phyloP scores from a whole-genome alignment of 2,329 filamentous ascomycete species.

The Ascochyta viciae-villosae region DNA sequence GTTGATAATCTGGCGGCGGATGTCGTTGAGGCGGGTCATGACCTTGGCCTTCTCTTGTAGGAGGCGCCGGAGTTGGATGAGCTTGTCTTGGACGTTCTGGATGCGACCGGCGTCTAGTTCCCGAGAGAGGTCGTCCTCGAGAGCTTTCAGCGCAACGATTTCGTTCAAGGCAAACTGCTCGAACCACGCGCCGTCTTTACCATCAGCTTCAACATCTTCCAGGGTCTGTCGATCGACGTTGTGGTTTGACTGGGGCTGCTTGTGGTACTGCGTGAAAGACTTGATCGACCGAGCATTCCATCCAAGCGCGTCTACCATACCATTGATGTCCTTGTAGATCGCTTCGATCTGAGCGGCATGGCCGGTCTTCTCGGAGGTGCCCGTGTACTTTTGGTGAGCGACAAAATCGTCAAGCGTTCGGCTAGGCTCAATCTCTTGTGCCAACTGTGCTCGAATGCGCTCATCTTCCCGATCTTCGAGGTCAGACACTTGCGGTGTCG shows the following conservation, averaged over 20 bases:
- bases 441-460: conserved; percentile 68
- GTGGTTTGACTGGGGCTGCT: conserved; percentile 52
- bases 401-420: conserved; percentile 72
- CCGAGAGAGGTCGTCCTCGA: conserved; percentile 68
- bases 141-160: conserved; percentile 68
- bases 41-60: conserved; percentile 74
- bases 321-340: conserved; percentile 80
- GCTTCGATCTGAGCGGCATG: conserved; percentile 57
- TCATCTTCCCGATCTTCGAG: conserved; percentile 68
- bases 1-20: conserved; percentile 76
- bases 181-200: conserved; percentile 55
- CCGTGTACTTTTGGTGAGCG: conserved; percentile 58
- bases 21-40: conserved; percentile 73
- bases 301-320: conserved; percentile 92
- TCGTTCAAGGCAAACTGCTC: conserved; percentile 79
- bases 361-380: conserved; percentile 50
- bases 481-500: conserved; percentile 47
- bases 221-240: conserved; percentile 71
- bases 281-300: conserved; percentile 76
- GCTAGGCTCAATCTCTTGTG: conserved; percentile 67
- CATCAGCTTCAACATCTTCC: conserved; percentile 48
- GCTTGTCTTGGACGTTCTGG: conserved; percentile 70
- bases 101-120: conserved; percentile 73
- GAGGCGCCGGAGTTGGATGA: conserved; percentile 72
- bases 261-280: conserved; percentile 70